Base-by-base conservation (phyloP, 495 filamentous ascomycete genomes). In the Durotheca rogersii region DNA sequence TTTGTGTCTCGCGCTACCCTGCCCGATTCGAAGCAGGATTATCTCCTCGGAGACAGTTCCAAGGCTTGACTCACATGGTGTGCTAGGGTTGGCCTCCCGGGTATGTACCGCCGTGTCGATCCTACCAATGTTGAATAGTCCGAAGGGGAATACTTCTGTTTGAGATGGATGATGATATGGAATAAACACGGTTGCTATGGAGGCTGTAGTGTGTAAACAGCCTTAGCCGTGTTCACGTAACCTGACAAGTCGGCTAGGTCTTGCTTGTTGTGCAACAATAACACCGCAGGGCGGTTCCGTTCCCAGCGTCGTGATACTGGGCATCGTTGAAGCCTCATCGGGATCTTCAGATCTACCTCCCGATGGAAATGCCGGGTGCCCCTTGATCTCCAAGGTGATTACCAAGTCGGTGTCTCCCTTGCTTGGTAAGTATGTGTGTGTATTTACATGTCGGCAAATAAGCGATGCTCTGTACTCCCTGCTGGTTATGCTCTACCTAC, bases 1-100 rank as follows among this genome's bases (percentile, higher is more conserved):
- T 38, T 47, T 41, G 20, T 47, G 55, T 58, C 55, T 59, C 34
- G 52, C 11, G 32, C 32, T 38, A 44, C 49, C 38, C 21, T 34
- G 49, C 43, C 18, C 49, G 19, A 25, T 48, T n/a, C 20, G 12
- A 12, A 37, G 35, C 12, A 16, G 32, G 4, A 16, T 4, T 3
- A 16, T 17, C 27, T 45, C 30, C 44, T 31, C 9, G 23, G 23
- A 27, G 9, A 36, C 20, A 43, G 27, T 39, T 42, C 42, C 21
- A 58, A 15, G 18, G 47, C 30, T 15, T 52, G 30, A 43, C 7
- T 18, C 29, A 21, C 16, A n/a, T 36, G 36, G 44, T 53, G 49
- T 44, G 25, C 12, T 31, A 18, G 1, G 11, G 15, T 18, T 11
- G 16, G 20, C 43, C 19, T 14, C 23, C 23, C 23, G 4, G 27